phyloP scores from a whole-genome alignment of 495 filamentous ascomycete genomes.

The Trichoderma reesei region DNA sequence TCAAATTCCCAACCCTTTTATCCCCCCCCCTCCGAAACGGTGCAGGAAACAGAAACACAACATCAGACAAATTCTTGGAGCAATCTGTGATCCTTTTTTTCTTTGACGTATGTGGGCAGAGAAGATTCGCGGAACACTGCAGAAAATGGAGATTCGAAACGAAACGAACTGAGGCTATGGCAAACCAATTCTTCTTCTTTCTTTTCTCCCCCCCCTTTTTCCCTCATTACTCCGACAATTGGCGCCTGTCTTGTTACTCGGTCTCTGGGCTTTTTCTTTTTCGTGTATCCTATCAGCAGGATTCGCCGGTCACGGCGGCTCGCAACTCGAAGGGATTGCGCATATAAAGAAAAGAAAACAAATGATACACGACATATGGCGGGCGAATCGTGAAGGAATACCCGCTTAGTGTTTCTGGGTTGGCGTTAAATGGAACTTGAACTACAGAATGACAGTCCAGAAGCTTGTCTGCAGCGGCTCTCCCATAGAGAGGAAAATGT shows the following conservation, averaged over 20 bases:
- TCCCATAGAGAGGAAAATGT: neutral
- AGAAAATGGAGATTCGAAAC: conserved; percentile 3
- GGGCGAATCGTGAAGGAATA: neutral
- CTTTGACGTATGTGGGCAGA: conserved; percentile 7
- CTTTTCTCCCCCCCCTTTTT: conserved; percentile 13
- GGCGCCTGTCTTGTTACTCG: conserved; percentile 10
- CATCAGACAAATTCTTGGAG: neutral
- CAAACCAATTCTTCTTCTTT: conserved; percentile 12
- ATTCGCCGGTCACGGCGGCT: neutral
- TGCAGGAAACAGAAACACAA: neutral
- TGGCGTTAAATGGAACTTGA: conserved; percentile 5
- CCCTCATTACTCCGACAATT: conserved; percentile 15
- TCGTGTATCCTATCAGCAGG: conserved; percentile 1
- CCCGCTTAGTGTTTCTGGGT: neutral
- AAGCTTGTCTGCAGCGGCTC: neutral
- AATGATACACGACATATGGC: conserved; percentile 3
- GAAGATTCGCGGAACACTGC: neutral
- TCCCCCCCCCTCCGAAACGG: neutral
- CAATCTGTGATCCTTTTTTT: neutral
- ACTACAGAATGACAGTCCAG: neutral
- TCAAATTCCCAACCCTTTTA: conserved; percentile 25
- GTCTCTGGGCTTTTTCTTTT: neutral
- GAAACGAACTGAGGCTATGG: conserved; percentile 1
- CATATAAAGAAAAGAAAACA: neutral
- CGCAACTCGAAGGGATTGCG: neutral